Evolutionary conservation across 139 green algal genomes (phyloP), one percentile per base, ranked within the genome.

Genomic region (Chlorella sp.): DNA sequence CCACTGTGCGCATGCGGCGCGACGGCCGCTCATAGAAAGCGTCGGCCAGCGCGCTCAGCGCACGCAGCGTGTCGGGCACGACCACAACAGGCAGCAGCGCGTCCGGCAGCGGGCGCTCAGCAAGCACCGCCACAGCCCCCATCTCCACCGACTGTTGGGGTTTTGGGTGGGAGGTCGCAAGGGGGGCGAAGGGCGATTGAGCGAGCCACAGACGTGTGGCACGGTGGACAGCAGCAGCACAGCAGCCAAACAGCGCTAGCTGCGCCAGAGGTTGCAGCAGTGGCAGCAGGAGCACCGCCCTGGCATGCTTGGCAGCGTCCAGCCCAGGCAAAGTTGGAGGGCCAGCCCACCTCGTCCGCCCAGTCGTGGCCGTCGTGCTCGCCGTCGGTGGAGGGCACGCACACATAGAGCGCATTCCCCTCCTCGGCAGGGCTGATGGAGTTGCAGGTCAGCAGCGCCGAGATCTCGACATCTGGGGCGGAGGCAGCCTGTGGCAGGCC

Each of bases 21-120:
- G 85, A 89, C 7, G 92, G 92, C 24, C 68, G 77, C 41, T 93
- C 90, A 69, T 89, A 91, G 43, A 92, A 92, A 1, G 82, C 89
- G 16, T 77, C 79, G 17, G 89, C 85, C 36, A 91, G 70, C 6
- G 30, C 16, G 34, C 30, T 38, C 48, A 90, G 78, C 36, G 79
- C 79, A 5, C 17, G 13, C n/a, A 68, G 40, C 28, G 85, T 79
- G 83, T 89, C 85, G 46, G 73, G 36, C 38, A 91, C 89, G 28
- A 85, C n/a, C 36, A 92, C 40, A 54, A 92, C 85, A 5, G 87
- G 89, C 43, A 88, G 58, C 44, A 84, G n/a, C 22, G 73, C 48
- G 9, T 77, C 76, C 54, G 72, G 69, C 38, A 89, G 26, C 40
- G 56, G 36, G 32, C 46, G 44, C 34, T 56, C 64, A 2, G 87